A percentile compares a stretch with the other conserved stretches of the same genome.
Conservation (phyloP, 345 rosid genomes). For the Heritiera littoralis region DNA sequence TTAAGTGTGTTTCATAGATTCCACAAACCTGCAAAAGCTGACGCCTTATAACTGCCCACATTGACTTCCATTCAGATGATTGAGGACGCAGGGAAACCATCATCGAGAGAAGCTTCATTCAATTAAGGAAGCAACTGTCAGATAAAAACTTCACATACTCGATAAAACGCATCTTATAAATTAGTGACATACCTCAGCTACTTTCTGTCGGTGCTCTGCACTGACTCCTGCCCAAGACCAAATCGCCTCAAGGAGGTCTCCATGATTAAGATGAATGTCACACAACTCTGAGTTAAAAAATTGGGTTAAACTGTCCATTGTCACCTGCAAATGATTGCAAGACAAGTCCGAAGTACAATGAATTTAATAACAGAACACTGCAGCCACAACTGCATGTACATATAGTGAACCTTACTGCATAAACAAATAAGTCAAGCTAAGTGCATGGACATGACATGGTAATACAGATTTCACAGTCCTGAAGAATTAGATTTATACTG, state of each 20-base stretch:
- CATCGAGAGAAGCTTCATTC: conserved; percentile 82
- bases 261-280: conserved; percentile 91
- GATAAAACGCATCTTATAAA: not conserved
- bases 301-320: conserved; percentile 61
- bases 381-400: not conserved
- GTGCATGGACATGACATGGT: not conserved
- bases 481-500: conserved; percentile 2
- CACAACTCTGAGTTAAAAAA: conserved; percentile 66
- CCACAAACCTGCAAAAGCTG: conserved; percentile 87
- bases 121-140: conserved; percentile 31
- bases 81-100: conserved; percentile 89
- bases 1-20: conserved; percentile 16
- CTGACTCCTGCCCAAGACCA: conserved; percentile 97
- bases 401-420: not conserved
- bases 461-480: not conserved
- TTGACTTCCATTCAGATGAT: conserved; percentile 84
- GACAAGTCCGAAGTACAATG: conserved; percentile 10
- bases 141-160: conserved; percentile 20
- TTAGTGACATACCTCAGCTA: conserved; percentile 70
- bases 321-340: conserved; percentile 48
- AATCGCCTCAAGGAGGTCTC: conserved; percentile 81
- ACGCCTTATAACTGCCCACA: conserved; percentile 89
- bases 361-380: not conserved
- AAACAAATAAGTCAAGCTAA: not conserved
- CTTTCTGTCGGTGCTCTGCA: conserved; percentile 79